Conservation (phyloP, 2,329 filamentous ascomycete species). For the Lecanicillium sp. region DNA sequence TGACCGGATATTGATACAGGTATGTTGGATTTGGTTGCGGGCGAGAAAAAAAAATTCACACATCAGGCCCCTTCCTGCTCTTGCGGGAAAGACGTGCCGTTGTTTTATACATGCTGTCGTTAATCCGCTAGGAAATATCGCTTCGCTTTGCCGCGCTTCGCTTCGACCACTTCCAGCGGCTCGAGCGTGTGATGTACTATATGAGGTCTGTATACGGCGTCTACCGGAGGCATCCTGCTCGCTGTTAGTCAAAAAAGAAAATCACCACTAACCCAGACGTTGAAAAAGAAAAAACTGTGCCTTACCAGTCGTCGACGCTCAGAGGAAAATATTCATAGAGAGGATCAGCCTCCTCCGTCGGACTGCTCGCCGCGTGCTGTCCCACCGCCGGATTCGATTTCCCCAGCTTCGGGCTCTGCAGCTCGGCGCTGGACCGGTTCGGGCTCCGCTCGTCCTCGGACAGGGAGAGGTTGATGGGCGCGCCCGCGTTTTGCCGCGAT, state of each 20-base stretch:
- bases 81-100: too few relatives aligned
- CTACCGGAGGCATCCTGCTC: slow-evolving; percentile 79
- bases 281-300: neutral
- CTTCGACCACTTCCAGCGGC: slow-evolving; percentile 63
- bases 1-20: slow-evolving; percentile 6
- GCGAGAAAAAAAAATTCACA: slow-evolving; percentile 12
- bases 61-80: neutral
- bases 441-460: slow-evolving; percentile 57
- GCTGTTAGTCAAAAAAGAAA: too few relatives aligned
- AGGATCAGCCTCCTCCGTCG: slow-evolving; percentile 72
- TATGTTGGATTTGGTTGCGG: slow-evolving; percentile 1
- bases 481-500: slow-evolving; percentile 12
- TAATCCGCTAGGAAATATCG: slow-evolving; percentile 65
- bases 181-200: slow-evolving; percentile 84
- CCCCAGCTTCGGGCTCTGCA: slow-evolving; percentile 45
- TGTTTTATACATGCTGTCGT: slow-evolving; percentile 15
- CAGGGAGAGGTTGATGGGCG: slow-evolving; percentile 47
- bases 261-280: slow-evolving; percentile 15
- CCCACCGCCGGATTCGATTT: slow-evolving; percentile 31
- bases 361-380: slow-evolving; percentile 47
- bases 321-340: slow-evolving; percentile 94
- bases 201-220: slow-evolving; percentile 85
- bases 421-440: slow-evolving; percentile 43
- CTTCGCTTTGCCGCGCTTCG: slow-evolving; percentile 64
- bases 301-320: slow-evolving; percentile 77